Conservation (phyloP, 2,329 filamentous ascomycete species). For the Pleomassaria siparia region DNA sequence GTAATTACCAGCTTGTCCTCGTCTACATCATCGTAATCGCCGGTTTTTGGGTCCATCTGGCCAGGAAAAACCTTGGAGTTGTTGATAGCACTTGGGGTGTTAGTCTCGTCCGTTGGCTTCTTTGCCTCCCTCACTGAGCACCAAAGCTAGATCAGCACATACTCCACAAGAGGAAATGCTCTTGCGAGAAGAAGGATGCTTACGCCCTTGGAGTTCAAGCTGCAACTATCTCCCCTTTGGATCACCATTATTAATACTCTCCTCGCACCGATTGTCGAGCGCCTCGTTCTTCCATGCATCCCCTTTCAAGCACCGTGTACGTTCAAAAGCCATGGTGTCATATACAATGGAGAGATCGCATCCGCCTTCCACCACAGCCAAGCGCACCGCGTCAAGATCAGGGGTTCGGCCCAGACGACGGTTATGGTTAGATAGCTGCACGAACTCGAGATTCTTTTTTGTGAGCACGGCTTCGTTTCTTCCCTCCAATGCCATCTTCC, state of each 20-base stretch:
- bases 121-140: constrained; percentile 8
- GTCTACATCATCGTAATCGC: constrained; percentile 21
- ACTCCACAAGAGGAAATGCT: no score
- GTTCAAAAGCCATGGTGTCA: constrained; percentile 26
- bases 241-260: constrained; percentile 17
- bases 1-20: constrained; percentile 21
- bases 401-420: constrained; percentile 31
- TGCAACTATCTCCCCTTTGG: constrained; percentile 31
- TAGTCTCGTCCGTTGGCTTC: no score
- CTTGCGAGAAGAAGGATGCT: no score
- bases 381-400: constrained; percentile 21
- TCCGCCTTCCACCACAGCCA: constrained; percentile 30
- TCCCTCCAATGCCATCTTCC: constrained; percentile 15
- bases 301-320: constrained; percentile 14
- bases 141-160: no score
- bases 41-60: constrained; percentile 14
- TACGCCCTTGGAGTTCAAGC: constrained; percentile 24
- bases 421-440: constrained; percentile 38
- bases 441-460: constrained; percentile 31
- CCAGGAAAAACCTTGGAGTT: constrained; percentile 2
- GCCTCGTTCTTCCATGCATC: constrained; percentile 15
- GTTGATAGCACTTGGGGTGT: no score
- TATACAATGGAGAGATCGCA: constrained; percentile 37
- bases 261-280: constrained; percentile 33
- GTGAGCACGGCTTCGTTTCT: constrained; percentile 29